phyloP scores from a whole-genome alignment of 495 filamentous ascomycete genomes.

The Podospora sp. region DNA sequence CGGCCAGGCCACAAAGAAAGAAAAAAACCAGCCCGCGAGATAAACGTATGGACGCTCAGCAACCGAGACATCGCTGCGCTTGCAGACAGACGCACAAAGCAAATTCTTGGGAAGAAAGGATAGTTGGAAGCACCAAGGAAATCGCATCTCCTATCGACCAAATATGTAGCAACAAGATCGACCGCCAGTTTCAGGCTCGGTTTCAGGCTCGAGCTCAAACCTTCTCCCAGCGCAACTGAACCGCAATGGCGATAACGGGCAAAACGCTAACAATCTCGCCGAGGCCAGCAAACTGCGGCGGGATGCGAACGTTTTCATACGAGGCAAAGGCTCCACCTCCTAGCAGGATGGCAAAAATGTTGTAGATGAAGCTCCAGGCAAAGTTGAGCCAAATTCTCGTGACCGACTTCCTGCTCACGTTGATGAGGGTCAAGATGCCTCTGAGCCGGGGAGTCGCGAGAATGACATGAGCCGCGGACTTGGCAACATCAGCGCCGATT shows the following conservation, averaged over 20 bases:
- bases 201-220: conserved; percentile 3
- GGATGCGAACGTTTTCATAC: conserved; percentile 54
- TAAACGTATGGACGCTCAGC: too few species aligned
- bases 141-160: too few species aligned
- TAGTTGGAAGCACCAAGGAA: too few species aligned
- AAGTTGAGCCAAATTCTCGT: conserved; percentile 71
- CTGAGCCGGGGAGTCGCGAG: conserved; percentile 58
- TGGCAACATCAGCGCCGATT: conserved; percentile 65
- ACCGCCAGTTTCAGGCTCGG: too few species aligned
- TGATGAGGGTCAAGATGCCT: conserved; percentile 61
- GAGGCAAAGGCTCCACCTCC: conserved; percentile 68
- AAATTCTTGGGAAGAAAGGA: too few species aligned
- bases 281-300: conserved; percentile 72
- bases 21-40: too few species aligned
- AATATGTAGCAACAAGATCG: too few species aligned
- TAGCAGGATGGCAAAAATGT: conserved; percentile 69
- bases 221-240: conserved; percentile 25
- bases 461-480: conserved; percentile 69
- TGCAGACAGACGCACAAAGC: too few species aligned
- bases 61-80: too few species aligned
- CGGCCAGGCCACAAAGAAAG: too few species aligned
- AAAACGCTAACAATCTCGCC: conserved; percentile 79
- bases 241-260: conserved; percentile 66
- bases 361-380: conserved; percentile 72
- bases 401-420: conserved; percentile 58